Evolutionary conservation across 192 early-diverging fungal species (phyloP).

Genomic region (Backusella mclennaniae): DNA sequence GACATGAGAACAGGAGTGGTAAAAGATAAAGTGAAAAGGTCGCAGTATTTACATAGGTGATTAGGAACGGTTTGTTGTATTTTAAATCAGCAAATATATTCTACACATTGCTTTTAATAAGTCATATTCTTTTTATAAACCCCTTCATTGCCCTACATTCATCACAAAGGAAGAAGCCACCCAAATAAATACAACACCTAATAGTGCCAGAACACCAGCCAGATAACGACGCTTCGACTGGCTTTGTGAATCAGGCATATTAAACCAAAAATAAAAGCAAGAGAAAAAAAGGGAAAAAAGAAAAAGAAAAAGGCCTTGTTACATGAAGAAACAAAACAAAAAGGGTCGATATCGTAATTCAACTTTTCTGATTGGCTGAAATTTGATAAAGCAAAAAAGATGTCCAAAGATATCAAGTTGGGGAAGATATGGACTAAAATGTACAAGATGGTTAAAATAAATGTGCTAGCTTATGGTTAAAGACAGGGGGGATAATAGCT

Average conservation of each 20-base stretch:
- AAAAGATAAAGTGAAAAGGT: constrained; percentile 74
- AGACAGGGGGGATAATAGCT: too few relatives aligned
- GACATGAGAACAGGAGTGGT: constrained; percentile 29
- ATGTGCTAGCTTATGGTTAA: too few relatives aligned
- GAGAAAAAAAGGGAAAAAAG: background rate
- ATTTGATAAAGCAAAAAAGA: background rate
- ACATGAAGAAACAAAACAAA: background rate
- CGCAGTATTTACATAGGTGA: constrained; percentile 77
- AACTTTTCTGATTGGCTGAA: background rate
- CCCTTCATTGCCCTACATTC: constrained; percentile 41
- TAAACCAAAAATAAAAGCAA: background rate
- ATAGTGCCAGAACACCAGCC: constrained; percentile 61
- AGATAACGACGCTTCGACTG: constrained; percentile 43
- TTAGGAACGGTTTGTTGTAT: constrained; percentile 74
- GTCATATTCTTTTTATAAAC: too few relatives aligned
- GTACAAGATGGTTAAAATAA: too few relatives aligned
- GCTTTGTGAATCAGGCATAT: constrained; percentile 9
- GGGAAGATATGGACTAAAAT: too few relatives aligned
- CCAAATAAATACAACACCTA: constrained; percentile 79
- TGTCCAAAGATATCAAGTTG: too few relatives aligned
- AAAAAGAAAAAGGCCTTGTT: background rate
- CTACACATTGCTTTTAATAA: constrained; percentile 23
- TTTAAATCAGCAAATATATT: constrained; percentile 67
- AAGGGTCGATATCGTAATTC: background rate
- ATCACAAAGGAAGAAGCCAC: constrained; percentile 75